These are phyloP conservation scores for Hura crepitans DNA, from an alignment of 441 rosid genomes.

Conservation along the genomic window DNA sequence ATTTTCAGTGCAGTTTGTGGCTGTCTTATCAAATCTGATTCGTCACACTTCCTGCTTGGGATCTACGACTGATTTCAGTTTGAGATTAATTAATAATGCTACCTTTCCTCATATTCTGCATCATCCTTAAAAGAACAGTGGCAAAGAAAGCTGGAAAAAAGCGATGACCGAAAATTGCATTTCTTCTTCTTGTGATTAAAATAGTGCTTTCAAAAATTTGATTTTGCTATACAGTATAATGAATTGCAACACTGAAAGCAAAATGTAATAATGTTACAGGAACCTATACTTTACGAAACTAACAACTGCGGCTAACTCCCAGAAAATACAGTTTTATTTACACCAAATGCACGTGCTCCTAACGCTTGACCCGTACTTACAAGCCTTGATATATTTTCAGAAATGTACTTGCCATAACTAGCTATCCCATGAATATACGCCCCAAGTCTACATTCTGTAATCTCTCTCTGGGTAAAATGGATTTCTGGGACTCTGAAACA, in stretches of 20 bases:
- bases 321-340: constrained; percentile 40
- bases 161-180: not conserved
- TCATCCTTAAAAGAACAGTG: not conserved
- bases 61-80: not conserved
- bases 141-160: not conserved
- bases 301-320: constrained; percentile 20
- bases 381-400: constrained; percentile 17
- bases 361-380: constrained; percentile 19
- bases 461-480: not conserved
- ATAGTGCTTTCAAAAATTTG: constrained; percentile 15
- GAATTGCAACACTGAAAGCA: constrained; percentile 23
- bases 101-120: too few species aligned
- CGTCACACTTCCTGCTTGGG: not conserved
- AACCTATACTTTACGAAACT: constrained; percentile 31
- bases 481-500: constrained; percentile 7
- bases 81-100: not conserved
- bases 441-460: constrained; percentile 12
- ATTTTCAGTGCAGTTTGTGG: not conserved
- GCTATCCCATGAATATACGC: constrained; percentile 2
- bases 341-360: constrained; percentile 39
- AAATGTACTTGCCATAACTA: constrained; percentile 11
- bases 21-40: not conserved
- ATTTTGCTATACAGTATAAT: constrained; percentile 41
- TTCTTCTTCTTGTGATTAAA: constrained; percentile 4
- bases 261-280: constrained; percentile 27